Evolutionary conservation across 1,284 basidiomycete genomes (phyloP).

Genomic region (Cerioporus squamosus): DNA sequence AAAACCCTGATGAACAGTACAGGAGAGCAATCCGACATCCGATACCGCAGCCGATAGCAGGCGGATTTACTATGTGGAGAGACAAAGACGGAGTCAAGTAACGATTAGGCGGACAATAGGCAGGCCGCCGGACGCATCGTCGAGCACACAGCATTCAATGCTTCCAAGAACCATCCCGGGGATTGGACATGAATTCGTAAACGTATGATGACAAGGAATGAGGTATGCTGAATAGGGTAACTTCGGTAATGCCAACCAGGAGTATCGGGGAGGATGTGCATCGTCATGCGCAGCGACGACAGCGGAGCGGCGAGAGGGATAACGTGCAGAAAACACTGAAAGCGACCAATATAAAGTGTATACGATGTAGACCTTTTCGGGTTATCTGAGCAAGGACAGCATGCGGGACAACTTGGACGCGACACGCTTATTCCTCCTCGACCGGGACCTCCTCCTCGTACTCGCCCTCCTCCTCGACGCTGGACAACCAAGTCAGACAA

Average conservation of each 20-base stretch:
- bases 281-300: conserved; percentile 21
- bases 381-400: conserved; percentile 20
- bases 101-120: too few species aligned
- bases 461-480: conserved; percentile 81
- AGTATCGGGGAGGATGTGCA: conserved; percentile 21
- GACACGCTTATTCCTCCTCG: conserved; percentile 57
- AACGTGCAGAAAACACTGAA: conserved; percentile 33
- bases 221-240: conserved; percentile 41
- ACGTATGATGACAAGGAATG: conserved; percentile 27
- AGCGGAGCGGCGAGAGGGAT: conserved; percentile 18
- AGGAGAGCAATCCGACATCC: too few species aligned
- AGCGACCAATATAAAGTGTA: conserved; percentile 41
- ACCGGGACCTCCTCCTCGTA: conserved; percentile 73
- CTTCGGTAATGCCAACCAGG: conserved; percentile 35
- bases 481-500: conserved; percentile 30
- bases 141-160: too few species aligned
- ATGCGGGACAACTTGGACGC: neutral
- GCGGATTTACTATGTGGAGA: too few species aligned
- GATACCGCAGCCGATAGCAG: too few species aligned
- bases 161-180: conserved; percentile 12
- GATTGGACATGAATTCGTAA: conserved; percentile 33
- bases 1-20: too few species aligned
- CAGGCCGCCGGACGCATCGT: too few species aligned
- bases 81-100: too few species aligned
- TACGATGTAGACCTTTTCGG: conserved; percentile 37